Conservation (phyloP, 768 basidiomycete genomes). For the Phylloporus sp. region DNA sequence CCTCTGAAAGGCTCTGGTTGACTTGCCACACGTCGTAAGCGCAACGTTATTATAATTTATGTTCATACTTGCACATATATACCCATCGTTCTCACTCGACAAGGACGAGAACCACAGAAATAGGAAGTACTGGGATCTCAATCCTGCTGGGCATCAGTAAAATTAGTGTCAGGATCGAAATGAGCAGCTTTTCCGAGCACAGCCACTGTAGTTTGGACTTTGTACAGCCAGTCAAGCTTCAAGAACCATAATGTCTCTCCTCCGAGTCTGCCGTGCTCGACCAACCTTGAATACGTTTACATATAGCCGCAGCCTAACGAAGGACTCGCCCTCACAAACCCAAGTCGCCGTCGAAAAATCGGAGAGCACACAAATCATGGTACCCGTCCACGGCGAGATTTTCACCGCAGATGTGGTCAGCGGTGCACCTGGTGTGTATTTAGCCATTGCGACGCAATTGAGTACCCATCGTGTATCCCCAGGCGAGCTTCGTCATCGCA, state of each 20-base stretch:
- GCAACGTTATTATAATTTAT: slow-evolving; percentile 21
- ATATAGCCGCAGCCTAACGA: slow-evolving; percentile 19
- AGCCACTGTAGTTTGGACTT: slow-evolving; percentile 20
- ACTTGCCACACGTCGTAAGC: neutral
- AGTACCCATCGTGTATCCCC: neutral
- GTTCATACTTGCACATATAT: slow-evolving; percentile 12
- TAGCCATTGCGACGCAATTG: too few species aligned
- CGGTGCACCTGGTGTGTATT: slow-evolving; percentile 72
- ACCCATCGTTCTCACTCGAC: neutral
- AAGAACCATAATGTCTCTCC: slow-evolving; percentile 54
- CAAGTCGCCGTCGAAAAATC: slow-evolving; percentile 16
- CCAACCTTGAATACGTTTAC: slow-evolving; percentile 13
- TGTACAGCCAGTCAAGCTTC: neutral
- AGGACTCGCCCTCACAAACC: slow-evolving; percentile 19
- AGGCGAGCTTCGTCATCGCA: slow-evolving; percentile 84
- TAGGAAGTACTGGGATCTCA: too few species aligned
- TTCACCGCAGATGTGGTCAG: slow-evolving; percentile 79
- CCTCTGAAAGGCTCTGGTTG: neutral
- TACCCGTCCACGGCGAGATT: slow-evolving; percentile 52
- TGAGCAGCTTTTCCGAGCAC: neutral
- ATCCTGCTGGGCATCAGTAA: too few species aligned
- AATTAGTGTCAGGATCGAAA: neutral
- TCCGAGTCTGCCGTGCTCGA: slow-evolving; percentile 42
- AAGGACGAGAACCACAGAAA: too few species aligned
- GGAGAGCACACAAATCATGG: slow-evolving; percentile 37